Evolutionary conservation across 257 asterid genomes (phyloP).

Genomic region (Ajuga chamaepitys): DNA sequence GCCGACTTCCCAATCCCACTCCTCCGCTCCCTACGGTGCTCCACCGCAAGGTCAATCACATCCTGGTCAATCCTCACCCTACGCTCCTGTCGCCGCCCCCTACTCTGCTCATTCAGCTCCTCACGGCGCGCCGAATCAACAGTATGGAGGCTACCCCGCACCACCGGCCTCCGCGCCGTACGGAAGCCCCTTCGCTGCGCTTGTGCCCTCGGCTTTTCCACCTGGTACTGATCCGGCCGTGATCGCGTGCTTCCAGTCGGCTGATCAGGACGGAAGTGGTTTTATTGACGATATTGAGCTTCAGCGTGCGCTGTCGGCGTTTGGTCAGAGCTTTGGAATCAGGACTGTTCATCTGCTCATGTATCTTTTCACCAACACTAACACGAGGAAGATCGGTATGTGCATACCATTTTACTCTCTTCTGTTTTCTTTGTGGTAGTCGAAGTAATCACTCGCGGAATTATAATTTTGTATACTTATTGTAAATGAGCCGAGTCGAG

Average conservation of each 20-base stretch:
- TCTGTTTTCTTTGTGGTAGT: background rate
- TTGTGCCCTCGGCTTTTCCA: conserved; percentile 71
- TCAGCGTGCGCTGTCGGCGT: conserved; percentile 66
- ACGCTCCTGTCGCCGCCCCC: conserved; percentile 31
- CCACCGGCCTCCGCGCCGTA: conserved; percentile 36
- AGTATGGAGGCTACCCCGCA: conserved; percentile 38
- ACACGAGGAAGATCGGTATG: conserved; percentile 70
- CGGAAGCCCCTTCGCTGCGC: conserved; percentile 62
- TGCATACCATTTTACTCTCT: background rate
- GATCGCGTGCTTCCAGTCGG: conserved; percentile 64
- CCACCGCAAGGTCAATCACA: conserved; percentile 21
- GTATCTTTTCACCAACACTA: conserved; percentile 79
- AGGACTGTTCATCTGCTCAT: conserved; percentile 92
- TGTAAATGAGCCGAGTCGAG: no score
- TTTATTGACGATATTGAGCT: conserved; percentile 90
- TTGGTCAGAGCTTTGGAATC: conserved; percentile 72
- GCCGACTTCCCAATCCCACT: conserved; percentile 24
- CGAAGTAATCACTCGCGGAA: background rate
- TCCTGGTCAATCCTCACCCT: conserved; percentile 22
- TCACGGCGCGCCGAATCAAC: conserved; percentile 34
- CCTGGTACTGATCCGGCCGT: conserved; percentile 90
- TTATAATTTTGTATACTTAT: background rate
- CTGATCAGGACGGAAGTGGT: conserved; percentile 94
- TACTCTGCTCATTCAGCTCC: conserved; percentile 36
- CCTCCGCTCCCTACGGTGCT: conserved; percentile 26